Evolutionary conservation across 1,284 basidiomycete species (phyloP).

Genomic region (Cryptococcus sp.): DNA sequence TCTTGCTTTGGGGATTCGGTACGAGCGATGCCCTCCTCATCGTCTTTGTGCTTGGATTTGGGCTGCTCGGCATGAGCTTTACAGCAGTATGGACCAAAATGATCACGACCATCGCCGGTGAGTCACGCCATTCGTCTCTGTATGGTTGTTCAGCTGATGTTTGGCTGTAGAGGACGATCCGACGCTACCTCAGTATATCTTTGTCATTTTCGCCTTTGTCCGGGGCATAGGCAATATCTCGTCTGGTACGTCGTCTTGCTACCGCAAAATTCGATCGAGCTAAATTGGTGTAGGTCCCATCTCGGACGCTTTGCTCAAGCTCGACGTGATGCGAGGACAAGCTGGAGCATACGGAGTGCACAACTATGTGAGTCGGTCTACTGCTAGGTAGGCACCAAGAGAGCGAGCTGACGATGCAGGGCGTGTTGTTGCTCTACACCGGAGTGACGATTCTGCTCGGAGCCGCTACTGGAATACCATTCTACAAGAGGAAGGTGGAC

Average conservation of each 20-base stretch:
- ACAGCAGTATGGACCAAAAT: constrained; percentile 35
- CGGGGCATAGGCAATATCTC: constrained; percentile 44
- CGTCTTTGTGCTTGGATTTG: constrained; percentile 30
- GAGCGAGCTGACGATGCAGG: constrained; percentile 9
- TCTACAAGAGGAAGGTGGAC: constrained; percentile 1
- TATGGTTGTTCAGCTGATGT: constrained; percentile 1
- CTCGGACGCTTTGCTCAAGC: constrained; percentile 30
- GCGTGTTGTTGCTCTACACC: constrained; percentile 28
- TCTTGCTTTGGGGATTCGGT: constrained; percentile 45
- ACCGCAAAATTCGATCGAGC: constrained; percentile 32
- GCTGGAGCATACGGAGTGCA: constrained; percentile 40
- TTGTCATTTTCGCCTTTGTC: constrained; percentile 39
- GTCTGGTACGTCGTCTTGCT: constrained; percentile 35
- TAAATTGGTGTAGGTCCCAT: constrained; percentile 15
- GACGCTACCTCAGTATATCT: constrained; percentile 28
- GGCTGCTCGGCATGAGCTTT: constrained; percentile 28
- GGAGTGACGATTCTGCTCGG: constrained; percentile 21
- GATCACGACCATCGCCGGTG: constrained; percentile 30
- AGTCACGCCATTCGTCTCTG: constrained; percentile 21
- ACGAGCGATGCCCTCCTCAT: constrained; percentile 21
- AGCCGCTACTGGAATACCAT: constrained; percentile 11
- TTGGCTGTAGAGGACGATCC: constrained; percentile 37
- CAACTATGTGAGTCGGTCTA: constrained; percentile 26
- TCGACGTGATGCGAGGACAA: constrained; percentile 18
- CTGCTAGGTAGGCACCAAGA: background rate